These are phyloP conservation scores for Tanozyma kutaoensis DNA, from an alignment of 805 yeast genomes.

Conservation along the genomic window DNA sequence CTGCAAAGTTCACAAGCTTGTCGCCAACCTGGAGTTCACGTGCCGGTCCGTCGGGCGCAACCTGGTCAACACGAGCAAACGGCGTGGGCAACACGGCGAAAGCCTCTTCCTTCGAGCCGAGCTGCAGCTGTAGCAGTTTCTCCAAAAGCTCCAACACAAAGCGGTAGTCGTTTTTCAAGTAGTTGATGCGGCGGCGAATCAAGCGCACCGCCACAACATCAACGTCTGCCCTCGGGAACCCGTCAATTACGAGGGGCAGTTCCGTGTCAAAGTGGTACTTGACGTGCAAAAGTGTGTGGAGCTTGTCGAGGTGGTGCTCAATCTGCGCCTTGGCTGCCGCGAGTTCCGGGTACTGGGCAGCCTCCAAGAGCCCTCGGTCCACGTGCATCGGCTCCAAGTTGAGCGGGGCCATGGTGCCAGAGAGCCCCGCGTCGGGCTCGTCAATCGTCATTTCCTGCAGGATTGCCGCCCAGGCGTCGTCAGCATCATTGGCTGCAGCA, in stretches of 20 bases:
- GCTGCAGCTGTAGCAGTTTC: constrained; percentile 30
- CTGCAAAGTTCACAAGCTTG: constrained; percentile 38
- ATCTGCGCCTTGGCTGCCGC: constrained; percentile 9
- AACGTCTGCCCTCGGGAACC: constrained; percentile 76
- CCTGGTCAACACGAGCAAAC: constrained; percentile 41
- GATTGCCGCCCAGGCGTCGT: no score
- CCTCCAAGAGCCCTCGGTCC: no score
- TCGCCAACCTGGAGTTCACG: constrained; percentile 47
- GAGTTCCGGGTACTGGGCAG: constrained; percentile 2
- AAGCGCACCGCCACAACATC: constrained; percentile 59
- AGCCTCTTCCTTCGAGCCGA: constrained; percentile 5
- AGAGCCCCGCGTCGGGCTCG: no score
- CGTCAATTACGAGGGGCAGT: constrained; percentile 62
- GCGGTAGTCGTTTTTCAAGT: constrained; percentile 58
- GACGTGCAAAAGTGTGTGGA: constrained; percentile 29
- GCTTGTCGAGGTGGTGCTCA: constrained; percentile 21
- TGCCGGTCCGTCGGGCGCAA: constrained; percentile 47
- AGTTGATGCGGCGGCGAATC: constrained; percentile 48
- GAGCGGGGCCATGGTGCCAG: no score
- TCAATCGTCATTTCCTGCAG: no score
- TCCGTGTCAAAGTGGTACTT: constrained; percentile 44
- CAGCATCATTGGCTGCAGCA: no score
- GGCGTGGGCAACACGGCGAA: constrained; percentile 14
- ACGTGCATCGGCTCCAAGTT: no score
- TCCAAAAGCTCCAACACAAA: constrained; percentile 34